Evolutionary conservation across 305 asterid species (phyloP), one percentile per base, ranked within the genome.

Genomic region (Striga hermonthica): DNA sequence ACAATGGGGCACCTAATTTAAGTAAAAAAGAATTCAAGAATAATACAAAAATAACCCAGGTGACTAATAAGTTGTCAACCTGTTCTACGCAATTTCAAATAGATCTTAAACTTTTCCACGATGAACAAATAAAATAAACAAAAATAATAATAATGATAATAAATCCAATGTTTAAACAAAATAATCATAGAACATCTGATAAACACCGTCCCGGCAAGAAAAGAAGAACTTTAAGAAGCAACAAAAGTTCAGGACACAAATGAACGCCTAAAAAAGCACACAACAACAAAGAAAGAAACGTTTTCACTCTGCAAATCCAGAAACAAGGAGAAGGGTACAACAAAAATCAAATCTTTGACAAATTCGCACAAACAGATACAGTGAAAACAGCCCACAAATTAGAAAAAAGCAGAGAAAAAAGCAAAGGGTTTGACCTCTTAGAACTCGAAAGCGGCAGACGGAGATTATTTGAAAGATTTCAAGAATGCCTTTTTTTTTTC

Each of bases 1-100:
- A 13, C 31, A 10, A 9, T 44, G 4, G 49, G 10, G 10, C 49
- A 44, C n/a, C 9, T 43, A n/a, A 4, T 6, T 4, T 9, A 6
- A 3, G 9, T 10, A 4, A 44, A 7, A 22, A 22, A 22, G 31
- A 22, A 22, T 22, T 22, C 31, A 22, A 22, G 31, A 22, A 22
- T 22, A 22, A 22, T 22, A 22, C 31, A 22, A 22, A 22, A 22
- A 22, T 22, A 22, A 22, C 31, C 12, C 49, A 44, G n/a, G n/a
- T 44, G n/a, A 44, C 11, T 3, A 43, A 43, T 4, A 9, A 44
- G 6, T 31, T 6, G 44, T 39, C 6, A 28, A 9, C 13, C 38
- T 22, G 59, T 54, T 54, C 59, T 54, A 54, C 9, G 31, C 59
- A 28, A 28, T 31, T 52, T 52, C 57, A 52, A 6, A 31, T 14